Percentiles rank a stretch among this genome's conserved stretches.
Conservation (phyloP, 345 rosid species). For the Limnanthes douglasii region DNA sequence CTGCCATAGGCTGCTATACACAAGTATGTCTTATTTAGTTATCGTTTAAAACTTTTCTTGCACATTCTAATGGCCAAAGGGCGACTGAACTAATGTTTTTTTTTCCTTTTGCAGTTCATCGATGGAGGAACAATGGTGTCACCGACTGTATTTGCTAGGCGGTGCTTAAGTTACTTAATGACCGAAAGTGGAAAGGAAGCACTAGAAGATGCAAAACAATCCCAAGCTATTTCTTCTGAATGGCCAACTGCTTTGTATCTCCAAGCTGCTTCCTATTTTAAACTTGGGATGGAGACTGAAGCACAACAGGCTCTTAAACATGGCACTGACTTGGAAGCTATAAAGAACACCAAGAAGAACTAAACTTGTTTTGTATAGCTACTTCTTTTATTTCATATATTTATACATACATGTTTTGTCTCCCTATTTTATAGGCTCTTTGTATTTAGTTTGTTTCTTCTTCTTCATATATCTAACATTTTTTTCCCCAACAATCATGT, state of each 20-base stretch:
- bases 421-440: no score
- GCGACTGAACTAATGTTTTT: no score
- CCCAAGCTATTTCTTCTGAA: slow-evolving; percentile 69
- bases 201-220: slow-evolving; percentile 83
- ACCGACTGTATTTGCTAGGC: slow-evolving; percentile 73
- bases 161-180: slow-evolving; percentile 78
- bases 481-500: no score
- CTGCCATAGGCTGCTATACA: slow-evolving; percentile 66
- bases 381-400: slow-evolving; percentile 6
- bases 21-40: slow-evolving; percentile 26
- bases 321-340: slow-evolving; percentile 55
- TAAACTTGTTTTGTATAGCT: slow-evolving; percentile 29
- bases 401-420: no score
- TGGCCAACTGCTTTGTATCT: slow-evolving; percentile 75
- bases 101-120: slow-evolving; percentile 60
- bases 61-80: no score
- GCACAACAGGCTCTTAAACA: slow-evolving; percentile 78
- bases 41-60: no score
- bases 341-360: slow-evolving; percentile 24
- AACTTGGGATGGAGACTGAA: slow-evolving; percentile 78
- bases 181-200: slow-evolving; percentile 65
- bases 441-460: no score
- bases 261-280: slow-evolving; percentile 74
- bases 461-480: no score
- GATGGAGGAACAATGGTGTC: slow-evolving; percentile 83